Evolutionary conservation across 2,329 filamentous ascomycete genomes (phyloP), one percentile per base, ranked within the genome.

Genomic region (Ramularia endophylla): DNA sequence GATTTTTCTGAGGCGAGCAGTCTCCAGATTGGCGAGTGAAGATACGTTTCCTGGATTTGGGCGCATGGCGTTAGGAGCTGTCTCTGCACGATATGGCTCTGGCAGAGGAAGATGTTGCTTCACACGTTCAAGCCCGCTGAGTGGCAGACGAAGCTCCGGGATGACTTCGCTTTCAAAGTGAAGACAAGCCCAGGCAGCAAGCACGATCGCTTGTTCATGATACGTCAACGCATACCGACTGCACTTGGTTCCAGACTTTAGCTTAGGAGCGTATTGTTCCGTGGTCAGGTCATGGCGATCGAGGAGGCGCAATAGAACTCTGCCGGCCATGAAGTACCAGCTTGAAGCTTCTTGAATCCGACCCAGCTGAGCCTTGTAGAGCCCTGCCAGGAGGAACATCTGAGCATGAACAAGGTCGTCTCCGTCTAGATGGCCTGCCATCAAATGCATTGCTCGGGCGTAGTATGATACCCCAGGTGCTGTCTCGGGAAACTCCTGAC

Each of bases 141-240:
- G 67, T 6, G 75, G 75, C 11, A 80, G 66, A 43, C 54, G 58
- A 43, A 95, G 72, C 63, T 97, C 89, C 2, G 89, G 89, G 34
- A 94, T 74, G 29, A 95, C 85, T 61, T 95, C 89, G 62, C 87
- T 94, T 64, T 95, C 89, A 5, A 95, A 72, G 57, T 95, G 88
- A 46, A 95, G 68, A 58, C 86, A 94, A 9, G 87, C 90, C 89
- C 89, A 95, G 58, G 88, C 95, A 0, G 86, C 81, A 53, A 90
- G 60, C 41, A 66, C 58, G 8, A 68, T 60, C 17, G 65, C 50
- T 28, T 68, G 65, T 27, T 68, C 65, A n/a, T 37, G 43, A 17
- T 44, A 11, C 11, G 20, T 5, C 34, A n/a, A 25, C 9, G 11
- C 22, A 11, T n/a, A n/a, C n/a, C n/a, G n/a, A n/a, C n/a, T n/a